Conservation (phyloP, 2,329 filamentous ascomycete species). For the Epicoccum sorghinum region DNA sequence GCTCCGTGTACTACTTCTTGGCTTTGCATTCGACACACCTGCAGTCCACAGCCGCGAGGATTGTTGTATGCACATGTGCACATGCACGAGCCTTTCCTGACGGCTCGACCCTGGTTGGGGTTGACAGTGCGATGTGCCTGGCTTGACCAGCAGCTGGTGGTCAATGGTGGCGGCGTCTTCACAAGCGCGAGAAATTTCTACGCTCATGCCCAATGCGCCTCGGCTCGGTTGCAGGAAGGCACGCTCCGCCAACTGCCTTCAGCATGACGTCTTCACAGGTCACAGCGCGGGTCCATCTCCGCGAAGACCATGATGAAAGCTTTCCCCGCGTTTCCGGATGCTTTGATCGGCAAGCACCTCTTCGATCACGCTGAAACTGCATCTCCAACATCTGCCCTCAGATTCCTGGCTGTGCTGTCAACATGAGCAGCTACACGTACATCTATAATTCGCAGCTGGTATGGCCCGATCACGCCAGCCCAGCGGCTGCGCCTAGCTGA, state of each 20-base stretch:
- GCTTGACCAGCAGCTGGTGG: background rate
- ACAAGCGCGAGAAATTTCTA: constrained; percentile 22
- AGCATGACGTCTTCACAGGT: constrained; percentile 29
- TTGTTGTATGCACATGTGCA: background rate
- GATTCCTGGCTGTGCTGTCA: constrained; percentile 17
- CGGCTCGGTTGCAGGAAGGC: constrained; percentile 18
- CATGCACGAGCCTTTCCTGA: background rate
- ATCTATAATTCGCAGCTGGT: constrained; percentile 55
- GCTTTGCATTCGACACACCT: background rate
- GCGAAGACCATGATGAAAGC: constrained; percentile 25
- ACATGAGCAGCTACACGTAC: constrained; percentile 32
- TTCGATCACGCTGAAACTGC: background rate
- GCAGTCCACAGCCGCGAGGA: background rate
- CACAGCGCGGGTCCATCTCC: constrained; percentile 30
- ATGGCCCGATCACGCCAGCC: constrained; percentile 12
- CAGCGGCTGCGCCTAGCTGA: constrained; percentile 12
- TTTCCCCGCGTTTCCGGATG: constrained; percentile 30
- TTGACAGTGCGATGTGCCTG: background rate
- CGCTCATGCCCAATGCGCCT: constrained; percentile 14
- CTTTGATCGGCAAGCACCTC: background rate
- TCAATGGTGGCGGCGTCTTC: constrained; percentile 12
- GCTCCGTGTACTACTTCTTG: constrained; percentile 21
- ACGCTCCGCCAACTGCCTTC: constrained; percentile 6
- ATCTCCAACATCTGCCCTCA: constrained; percentile 6
- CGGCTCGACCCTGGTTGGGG: background rate